These are phyloP conservation scores for Solanum bulbocastanum DNA, from an alignment of 257 asterid species.

Conservation along the genomic window DNA sequence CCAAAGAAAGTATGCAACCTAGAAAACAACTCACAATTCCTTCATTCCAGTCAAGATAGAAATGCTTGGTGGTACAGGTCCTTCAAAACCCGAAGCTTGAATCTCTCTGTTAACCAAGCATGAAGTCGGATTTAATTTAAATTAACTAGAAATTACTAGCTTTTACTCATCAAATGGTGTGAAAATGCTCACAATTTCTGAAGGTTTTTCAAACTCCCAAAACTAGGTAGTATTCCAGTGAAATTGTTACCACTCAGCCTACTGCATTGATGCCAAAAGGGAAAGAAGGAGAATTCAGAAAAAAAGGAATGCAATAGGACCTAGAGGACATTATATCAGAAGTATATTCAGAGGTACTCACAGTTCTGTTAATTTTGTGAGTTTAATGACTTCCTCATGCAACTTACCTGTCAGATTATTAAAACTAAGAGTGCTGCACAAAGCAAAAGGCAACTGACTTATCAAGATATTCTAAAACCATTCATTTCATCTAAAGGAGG, in stretches of 20 bases:
- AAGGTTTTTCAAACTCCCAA: neutral
- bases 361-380: neutral
- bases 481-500: too few relatives aligned
- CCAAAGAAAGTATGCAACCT: neutral
- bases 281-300: neutral
- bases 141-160: neutral
- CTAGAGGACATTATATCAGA: neutral
- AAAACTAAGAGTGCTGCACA: neutral
- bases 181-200: neutral
- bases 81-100: slow-evolving; percentile 4
- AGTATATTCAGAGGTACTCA: neutral
- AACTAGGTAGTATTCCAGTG: slow-evolving; percentile 5
- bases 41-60: neutral
- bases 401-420: neutral
- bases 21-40: neutral
- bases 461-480: neutral
- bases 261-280: neutral
- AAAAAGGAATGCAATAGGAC: neutral
- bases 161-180: neutral
- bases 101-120: neutral
- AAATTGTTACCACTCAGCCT: slow-evolving; percentile 5
- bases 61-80: neutral
- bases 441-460: neutral
- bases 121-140: neutral
- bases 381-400: neutral